phyloP scores from a whole-genome alignment of 2,329 filamentous ascomycete species.

The Colletotrichum magnum region DNA sequence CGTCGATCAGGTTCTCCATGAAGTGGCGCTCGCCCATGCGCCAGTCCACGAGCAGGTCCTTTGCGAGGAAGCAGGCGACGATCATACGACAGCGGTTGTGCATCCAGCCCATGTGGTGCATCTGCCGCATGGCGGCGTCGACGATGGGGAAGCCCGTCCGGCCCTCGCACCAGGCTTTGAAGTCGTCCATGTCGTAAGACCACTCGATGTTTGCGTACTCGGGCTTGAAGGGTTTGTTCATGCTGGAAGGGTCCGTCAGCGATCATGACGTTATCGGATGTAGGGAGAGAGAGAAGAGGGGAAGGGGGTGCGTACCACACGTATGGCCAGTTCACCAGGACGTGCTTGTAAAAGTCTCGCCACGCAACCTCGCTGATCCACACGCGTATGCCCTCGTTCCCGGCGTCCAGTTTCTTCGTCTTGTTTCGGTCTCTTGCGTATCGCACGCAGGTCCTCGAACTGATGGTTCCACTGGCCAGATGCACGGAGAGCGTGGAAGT shows the following conservation, averaged over 20 bases:
- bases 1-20: constrained; percentile 85
- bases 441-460: constrained; percentile 76
- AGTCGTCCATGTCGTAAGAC: constrained; percentile 80
- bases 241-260: constrained; percentile 47
- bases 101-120: constrained; percentile 80
- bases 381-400: constrained; percentile 73
- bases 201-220: constrained; percentile 87
- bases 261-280: not conserved
- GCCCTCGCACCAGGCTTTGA: constrained; percentile 81
- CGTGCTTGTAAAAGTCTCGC: constrained; percentile 91
- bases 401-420: constrained; percentile 75
- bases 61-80: constrained; percentile 83
- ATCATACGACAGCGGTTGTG: constrained; percentile 91
- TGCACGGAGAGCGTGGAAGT: constrained; percentile 83
- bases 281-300: not conserved
- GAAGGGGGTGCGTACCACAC: constrained; percentile 68
- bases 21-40: constrained; percentile 85
- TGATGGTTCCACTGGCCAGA: constrained; percentile 77
- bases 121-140: constrained; percentile 88
- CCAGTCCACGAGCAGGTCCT: constrained; percentile 88
- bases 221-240: constrained; percentile 80
- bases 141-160: constrained; percentile 86
- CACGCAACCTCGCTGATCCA: constrained; percentile 91
- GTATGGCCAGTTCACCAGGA: constrained; percentile 88
- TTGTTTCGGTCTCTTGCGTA: constrained; percentile 74